phyloP scores from a whole-genome alignment of 495 filamentous ascomycete species.

The Hypoxylon cercidicola region DNA sequence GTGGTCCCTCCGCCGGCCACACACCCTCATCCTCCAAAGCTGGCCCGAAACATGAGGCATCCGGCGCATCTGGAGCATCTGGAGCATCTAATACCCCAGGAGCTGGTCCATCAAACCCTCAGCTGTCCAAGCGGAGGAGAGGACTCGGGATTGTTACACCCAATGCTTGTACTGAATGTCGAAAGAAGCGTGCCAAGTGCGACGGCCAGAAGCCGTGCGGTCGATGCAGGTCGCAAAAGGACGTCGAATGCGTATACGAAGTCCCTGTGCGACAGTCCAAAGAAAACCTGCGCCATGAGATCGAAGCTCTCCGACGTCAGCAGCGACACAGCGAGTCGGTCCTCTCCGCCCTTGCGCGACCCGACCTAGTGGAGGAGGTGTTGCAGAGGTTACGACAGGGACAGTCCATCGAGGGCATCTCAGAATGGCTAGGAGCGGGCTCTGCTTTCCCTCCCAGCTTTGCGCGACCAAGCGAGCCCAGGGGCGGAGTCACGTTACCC shows the following conservation, averaged over 20 bases:
- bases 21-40: constrained; percentile 42
- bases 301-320: constrained; percentile 59
- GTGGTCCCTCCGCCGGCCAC: constrained; percentile 38
- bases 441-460: constrained; percentile 35
- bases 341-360: constrained; percentile 55
- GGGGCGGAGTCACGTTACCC: constrained; percentile 34
- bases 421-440: constrained; percentile 55
- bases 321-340: constrained; percentile 59
- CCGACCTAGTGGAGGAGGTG: constrained; percentile 59
- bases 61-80: constrained; percentile 25
- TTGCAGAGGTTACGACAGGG: constrained; percentile 59
- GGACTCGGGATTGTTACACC: constrained; percentile 64
- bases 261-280: constrained; percentile 65
- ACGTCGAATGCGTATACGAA: constrained; percentile 63
- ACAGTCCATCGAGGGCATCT: constrained; percentile 60
- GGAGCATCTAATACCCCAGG: constrained; percentile 26
- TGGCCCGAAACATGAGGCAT: constrained; percentile 38
- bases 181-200: constrained; percentile 69
- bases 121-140: constrained; percentile 56
- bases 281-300: constrained; percentile 62
- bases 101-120: constrained; percentile 18
- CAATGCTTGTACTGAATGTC: constrained; percentile 67
- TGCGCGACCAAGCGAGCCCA: constrained; percentile 31
- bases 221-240: constrained; percentile 59
- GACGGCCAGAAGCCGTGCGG: constrained; percentile 64